A percentile compares a stretch with the other conserved stretches of the same genome.
These are phyloP conservation scores for Lantana camara DNA, from an alignment of 257 asterid species.

Conservation along the genomic window DNA sequence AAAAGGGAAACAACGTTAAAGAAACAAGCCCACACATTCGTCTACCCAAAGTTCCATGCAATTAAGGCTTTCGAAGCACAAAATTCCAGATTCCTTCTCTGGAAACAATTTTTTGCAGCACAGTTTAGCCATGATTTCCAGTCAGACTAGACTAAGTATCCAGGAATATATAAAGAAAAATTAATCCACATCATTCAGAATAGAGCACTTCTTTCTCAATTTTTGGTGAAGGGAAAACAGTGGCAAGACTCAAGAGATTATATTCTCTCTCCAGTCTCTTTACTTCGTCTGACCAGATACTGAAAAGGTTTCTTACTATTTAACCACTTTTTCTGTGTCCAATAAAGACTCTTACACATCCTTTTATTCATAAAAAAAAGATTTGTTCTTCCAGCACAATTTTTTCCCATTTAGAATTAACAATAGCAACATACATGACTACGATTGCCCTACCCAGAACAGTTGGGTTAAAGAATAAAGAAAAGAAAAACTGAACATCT, in stretches of 20 bases:
- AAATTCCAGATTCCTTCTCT: constrained; percentile 23
- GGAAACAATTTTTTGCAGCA: constrained; percentile 23
- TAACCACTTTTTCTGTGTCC: constrained; percentile 12
- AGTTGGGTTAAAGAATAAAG: background rate
- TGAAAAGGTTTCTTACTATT: constrained; percentile 13
- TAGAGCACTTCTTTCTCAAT: constrained; percentile 15
- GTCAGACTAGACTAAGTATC: constrained; percentile 15
- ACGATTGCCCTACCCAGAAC: constrained; percentile 28
- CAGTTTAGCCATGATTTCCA: constrained; percentile 14
- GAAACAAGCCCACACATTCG: background rate
- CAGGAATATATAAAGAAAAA: no score
- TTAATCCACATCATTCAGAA: constrained; percentile 20
- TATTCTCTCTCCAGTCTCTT: constrained; percentile 26
- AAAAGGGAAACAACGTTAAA: background rate
- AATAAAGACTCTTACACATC: constrained; percentile 25
- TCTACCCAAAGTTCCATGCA: constrained; percentile 11
- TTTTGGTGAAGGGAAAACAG: constrained; percentile 24
- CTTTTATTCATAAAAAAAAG: constrained; percentile 13
- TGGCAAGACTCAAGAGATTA: constrained; percentile 20
- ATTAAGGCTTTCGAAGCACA: constrained; percentile 22
- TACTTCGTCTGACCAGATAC: constrained; percentile 30
- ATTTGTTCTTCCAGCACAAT: constrained; percentile 26
- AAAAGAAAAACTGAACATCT: background rate
- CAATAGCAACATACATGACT: constrained; percentile 22
- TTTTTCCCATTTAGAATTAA: constrained; percentile 36